These are phyloP conservation scores for Pseudogymnoascus pannorum DNA, from an alignment of 2,329 filamentous ascomycete species.

Conservation along the genomic window DNA sequence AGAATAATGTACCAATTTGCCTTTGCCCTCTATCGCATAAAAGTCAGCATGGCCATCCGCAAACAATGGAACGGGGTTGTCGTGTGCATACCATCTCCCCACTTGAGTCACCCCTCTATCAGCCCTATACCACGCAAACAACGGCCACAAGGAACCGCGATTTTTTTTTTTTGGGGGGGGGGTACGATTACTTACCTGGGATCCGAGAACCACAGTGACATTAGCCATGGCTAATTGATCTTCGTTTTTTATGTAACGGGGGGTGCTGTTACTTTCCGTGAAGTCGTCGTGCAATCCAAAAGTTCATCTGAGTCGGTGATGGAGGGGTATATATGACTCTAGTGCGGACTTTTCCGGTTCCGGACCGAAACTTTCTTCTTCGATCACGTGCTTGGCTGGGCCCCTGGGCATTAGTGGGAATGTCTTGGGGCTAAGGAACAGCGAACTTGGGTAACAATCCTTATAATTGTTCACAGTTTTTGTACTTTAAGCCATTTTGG, in stretches of 20 bases:
- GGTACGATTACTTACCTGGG: not conserved
- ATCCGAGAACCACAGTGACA: constrained; percentile 9
- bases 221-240: constrained; percentile 10
- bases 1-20: constrained; percentile 10
- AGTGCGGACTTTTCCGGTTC: not conserved
- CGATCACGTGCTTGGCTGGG: not conserved
- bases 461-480: not conserved
- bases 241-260: constrained; percentile 10
- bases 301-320: not conserved
- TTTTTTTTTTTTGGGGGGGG: too few relatives aligned
- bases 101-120: constrained; percentile 9
- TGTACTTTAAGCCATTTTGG: not conserved
- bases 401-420: not conserved
- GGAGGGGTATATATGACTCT: constrained; percentile 3
- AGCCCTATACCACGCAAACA: constrained; percentile 1
- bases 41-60: not conserved
- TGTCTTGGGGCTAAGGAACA: not conserved
- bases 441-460: too few relatives aligned
- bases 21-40: constrained; percentile 9
- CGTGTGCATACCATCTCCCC: constrained; percentile 8
- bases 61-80: constrained; percentile 1
- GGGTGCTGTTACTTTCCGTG: constrained; percentile 6
- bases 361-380: not conserved
- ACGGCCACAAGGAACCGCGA: not conserved
- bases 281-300: constrained; percentile 9